Percentiles rank a stretch among this genome's conserved stretches.
These are phyloP conservation scores for Melaleuca quinquenervia DNA, from an alignment of 345 rosid species.

Conservation along the genomic window DNA sequence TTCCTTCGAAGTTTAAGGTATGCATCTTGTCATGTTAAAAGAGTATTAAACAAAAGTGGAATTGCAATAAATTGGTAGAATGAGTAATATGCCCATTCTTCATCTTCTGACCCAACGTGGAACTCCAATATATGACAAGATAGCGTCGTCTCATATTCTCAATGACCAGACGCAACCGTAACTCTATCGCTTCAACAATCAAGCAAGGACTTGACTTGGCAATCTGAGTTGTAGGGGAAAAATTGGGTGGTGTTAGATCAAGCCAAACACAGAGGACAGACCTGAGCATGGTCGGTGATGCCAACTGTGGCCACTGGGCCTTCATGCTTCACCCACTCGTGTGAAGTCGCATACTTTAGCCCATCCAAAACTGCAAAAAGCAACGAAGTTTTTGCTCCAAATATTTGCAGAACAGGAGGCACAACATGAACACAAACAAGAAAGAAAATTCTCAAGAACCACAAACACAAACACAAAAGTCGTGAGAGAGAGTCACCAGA, in stretches of 20 bases:
- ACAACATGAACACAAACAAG: background rate
- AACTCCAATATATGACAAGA: background rate
- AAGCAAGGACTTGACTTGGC: background rate
- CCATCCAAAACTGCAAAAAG: constrained; percentile 78
- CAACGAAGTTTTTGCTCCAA: constrained; percentile 14
- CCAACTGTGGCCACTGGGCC: constrained; percentile 80
- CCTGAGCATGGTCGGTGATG: constrained; percentile 98
- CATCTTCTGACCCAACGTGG: background rate
- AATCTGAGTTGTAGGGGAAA: background rate
- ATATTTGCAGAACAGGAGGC: background rate
- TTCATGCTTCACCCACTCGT: constrained; percentile 95
- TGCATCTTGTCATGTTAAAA: background rate
- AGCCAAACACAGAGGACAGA: constrained; percentile 1
- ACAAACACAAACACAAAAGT: background rate
- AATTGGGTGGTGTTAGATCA: background rate
- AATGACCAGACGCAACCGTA: background rate
- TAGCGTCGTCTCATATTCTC: background rate
- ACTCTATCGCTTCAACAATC: background rate
- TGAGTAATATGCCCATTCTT: background rate
- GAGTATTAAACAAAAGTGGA: background rate
- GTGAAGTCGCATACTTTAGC: constrained; percentile 79
- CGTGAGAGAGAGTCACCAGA: constrained; percentile 17
- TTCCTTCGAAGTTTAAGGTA: background rate
- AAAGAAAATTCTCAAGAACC: background rate
- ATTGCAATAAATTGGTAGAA: background rate